Conservation (phyloP, 2,329 filamentous ascomycete genomes). For the Incumbomyces lentus region DNA sequence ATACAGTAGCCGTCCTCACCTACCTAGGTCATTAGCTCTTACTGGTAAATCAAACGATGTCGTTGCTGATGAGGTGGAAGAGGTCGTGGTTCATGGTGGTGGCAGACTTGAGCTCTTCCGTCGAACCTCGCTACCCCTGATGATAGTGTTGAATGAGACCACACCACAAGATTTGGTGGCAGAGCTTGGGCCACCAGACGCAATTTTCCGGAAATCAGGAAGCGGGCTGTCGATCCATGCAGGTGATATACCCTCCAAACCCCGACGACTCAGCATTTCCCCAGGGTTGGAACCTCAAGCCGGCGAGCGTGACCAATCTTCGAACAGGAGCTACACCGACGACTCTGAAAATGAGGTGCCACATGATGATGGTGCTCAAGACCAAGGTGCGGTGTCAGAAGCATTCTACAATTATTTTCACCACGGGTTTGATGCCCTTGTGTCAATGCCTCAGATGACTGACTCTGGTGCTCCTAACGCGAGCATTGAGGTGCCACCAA, state of each 20-base stretch:
- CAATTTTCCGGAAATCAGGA: conserved; percentile 86
- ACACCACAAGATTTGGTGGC: conserved; percentile 85
- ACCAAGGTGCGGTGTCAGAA: conserved; percentile 35
- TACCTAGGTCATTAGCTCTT: conserved; percentile 61
- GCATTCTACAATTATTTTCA: conserved; percentile 98
- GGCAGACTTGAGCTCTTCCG: conserved; percentile 70
- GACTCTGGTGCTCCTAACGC: conserved; percentile 44
- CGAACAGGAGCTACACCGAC: conserved; percentile 59
- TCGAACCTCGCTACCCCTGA: conserved; percentile 55
- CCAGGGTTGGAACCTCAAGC: conserved; percentile 30
- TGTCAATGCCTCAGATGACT: conserved; percentile 65
- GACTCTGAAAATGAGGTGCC: conserved; percentile 51
- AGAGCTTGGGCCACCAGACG: conserved; percentile 84
- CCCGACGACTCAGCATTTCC: conserved; percentile 23
- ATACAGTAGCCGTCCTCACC: conserved; percentile 64
- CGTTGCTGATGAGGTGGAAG: conserved; percentile 79
- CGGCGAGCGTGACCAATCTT: conserved; percentile 66
- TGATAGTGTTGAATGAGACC: conserved; percentile 71
- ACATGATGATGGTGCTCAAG: conserved; percentile 52
- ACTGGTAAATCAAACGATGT: conserved; percentile 63
- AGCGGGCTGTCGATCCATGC: conserved; percentile 75
- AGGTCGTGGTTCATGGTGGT: conserved; percentile 65
- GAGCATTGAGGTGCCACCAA: conserved; percentile 31
- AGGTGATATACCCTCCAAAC: conserved; percentile 40
- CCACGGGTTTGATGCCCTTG: conserved; percentile 82